Percentiles rank a stretch among this genome's conserved stretches.
These are phyloP conservation scores for Rhododendron mucronatum DNA, from an alignment of 148 eudicot species.

Conservation along the genomic window DNA sequence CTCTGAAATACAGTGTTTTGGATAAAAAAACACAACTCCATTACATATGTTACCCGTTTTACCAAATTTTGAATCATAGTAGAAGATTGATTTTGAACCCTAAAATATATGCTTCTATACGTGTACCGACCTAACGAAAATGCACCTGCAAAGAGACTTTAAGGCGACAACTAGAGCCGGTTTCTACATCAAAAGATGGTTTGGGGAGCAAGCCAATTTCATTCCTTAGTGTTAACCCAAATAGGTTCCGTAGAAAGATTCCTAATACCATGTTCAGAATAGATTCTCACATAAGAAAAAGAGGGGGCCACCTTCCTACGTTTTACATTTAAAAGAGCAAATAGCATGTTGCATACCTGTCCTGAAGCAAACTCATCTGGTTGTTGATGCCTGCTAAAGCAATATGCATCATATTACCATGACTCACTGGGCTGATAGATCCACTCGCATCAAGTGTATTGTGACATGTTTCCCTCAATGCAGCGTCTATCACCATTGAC, in stretches of 20 bases:
- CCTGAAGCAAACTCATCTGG: conserved; percentile 96
- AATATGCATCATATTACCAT: conserved; percentile 89
- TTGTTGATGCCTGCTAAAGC: conserved; percentile 87
- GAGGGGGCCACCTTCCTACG: not conserved
- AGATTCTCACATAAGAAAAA: not conserved
- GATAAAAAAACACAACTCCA: not conserved
- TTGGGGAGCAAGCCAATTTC: not conserved
- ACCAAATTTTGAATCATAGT: not conserved
- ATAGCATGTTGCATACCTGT: conserved; percentile 52
- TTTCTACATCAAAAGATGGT: not conserved
- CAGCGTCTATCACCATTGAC: conserved; percentile 66
- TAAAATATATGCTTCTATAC: not conserved
- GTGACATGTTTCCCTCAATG: conserved; percentile 68
- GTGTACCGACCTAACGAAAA: not conserved
- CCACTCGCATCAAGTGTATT: conserved; percentile 34
- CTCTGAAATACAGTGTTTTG: not conserved
- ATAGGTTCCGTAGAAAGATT: not conserved
- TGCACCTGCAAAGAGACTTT: not conserved
- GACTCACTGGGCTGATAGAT: conserved; percentile 32
- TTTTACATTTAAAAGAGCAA: not conserved
- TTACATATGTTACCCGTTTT: not conserved
- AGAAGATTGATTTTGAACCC: not conserved
- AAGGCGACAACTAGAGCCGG: not conserved
- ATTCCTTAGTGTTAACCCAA: not conserved
- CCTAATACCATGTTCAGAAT: not conserved